Base-by-base conservation (phyloP, 257 asterid genomes). In the Solanum sejunctum region DNA sequence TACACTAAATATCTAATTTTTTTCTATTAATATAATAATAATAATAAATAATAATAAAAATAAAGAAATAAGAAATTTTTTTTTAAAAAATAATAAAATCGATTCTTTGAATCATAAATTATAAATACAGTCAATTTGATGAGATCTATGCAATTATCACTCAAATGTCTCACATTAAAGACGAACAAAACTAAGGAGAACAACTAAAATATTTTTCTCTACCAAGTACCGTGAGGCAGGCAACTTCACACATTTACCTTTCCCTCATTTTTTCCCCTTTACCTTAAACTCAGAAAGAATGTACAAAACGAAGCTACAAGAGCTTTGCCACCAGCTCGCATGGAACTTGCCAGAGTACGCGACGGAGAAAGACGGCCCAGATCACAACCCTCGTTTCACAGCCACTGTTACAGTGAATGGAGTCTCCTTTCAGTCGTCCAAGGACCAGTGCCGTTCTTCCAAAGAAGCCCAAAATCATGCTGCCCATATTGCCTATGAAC, bases 241-340 rank as follows among this genome's bases (percentile, higher is more conserved):
- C 7, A 58, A n/a, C 0, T n/a, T 58, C 28, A 58, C 1, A 58
- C 15, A 3, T 58, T 58, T 12, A 58, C 7, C 32, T 58, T 58
- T 12, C 49, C 66, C 66, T 58, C 66, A 58, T 20, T 58, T 58
- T 58, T 4, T 58, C 10, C 23, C 13, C 21, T 17, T 16, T 8
- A 67, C 57, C 11, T 39, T 73, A 15, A 21, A 47, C 43, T 13
- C 26, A 12, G 23, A 10, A 18, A 20, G 23, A 80, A 95, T 95
- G 97, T 90, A 83, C 84, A 95, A 95, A 84, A 83, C 87, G 21
- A 91, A 86, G 90, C 85, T 94, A 61, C 97, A 94, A 85, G 98
- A 92, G 89, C 52, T 93, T 0, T 94, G 97, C 23, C 98, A 94
- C 75, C 81, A 88, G 43, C 45, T 41, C 18, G 66, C 83, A 2